Percentiles rank a stretch among this genome's conserved stretches.
Conservation (phyloP, 345 rosid genomes). For the Erucastrum elatum region DNA sequence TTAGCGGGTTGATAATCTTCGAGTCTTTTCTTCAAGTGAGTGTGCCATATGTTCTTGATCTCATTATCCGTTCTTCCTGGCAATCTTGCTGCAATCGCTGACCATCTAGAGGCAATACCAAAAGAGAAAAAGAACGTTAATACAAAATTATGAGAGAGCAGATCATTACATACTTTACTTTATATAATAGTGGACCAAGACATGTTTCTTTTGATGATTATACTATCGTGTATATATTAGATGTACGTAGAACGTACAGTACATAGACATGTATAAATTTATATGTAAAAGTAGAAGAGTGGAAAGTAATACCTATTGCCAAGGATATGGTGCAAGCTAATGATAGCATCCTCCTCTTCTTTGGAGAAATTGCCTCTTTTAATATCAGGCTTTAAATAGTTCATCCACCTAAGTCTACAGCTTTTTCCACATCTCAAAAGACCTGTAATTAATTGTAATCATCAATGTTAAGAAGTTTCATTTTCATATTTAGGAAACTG, state of each 20-base stretch:
- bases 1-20: constrained; percentile 38
- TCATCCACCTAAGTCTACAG: constrained; percentile 78
- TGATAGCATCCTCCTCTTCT: constrained; percentile 79
- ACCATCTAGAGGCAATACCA: constrained; percentile 57
- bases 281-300: neutral
- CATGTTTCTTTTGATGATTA: constrained; percentile 5
- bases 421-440: constrained; percentile 77
- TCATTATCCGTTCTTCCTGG: constrained; percentile 95
- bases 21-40: constrained; percentile 79
- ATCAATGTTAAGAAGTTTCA: neutral
- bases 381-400: constrained; percentile 75
- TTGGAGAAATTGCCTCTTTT: constrained; percentile 77
- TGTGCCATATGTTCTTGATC: constrained; percentile 91
- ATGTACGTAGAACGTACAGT: constrained; percentile 32
- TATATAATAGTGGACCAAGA: constrained; percentile 27
- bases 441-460: constrained; percentile 41
- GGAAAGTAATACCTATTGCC: constrained; percentile 55
- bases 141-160: neutral
- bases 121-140: neutral
- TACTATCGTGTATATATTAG: neutral
- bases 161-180: neutral
- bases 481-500: neutral
- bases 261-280: neutral
- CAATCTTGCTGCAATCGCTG: constrained; percentile 73
- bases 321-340: constrained; percentile 60